Evolutionary conservation across 179 eudicot species (phyloP), one percentile per base, ranked within the genome.

Genomic region (Sideroxylon spinosum): DNA sequence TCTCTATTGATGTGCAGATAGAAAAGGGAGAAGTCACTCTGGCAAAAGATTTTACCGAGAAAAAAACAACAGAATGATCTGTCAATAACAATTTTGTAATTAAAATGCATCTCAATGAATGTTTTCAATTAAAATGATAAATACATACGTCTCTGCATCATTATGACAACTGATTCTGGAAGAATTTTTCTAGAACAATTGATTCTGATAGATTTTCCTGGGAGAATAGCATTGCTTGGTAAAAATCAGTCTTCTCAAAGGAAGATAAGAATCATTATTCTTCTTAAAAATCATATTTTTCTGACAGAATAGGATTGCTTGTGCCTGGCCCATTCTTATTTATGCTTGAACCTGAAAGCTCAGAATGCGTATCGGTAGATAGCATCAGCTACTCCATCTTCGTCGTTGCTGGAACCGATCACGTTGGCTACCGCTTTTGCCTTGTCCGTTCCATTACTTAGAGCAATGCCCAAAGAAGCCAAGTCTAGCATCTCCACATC

Each of bases 381-480:
- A 29, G 98, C 97, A 81, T 95, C 98, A 66, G 98, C 98, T n/a
- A 85, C 98, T 79, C 98, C 98, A 79, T 95, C 94, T 84, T 93
- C 97, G 65, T 95, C 93, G 66, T 93, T 95, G 88, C 93, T 90
- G 59, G 71, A 78, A 72, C 97, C 97, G n/a, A 93, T 87, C 68
- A 89, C 91, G 50, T 93, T 68, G 9, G 97, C 98, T 37, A 86
- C 91, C 6, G 92, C 95, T 88, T 93, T 93, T 73, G 98, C 87
- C 84, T 85, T 89, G 80, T 93, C 97, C 16, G 97, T 81, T 78
- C 97, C 97, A 78, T 95, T 95, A 81, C 97, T 91, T 22, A 95
- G 90, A 85, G 97, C 97, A 63, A 95, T 81, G 46, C 98, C 95
- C 8, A 93, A 87, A 32, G 86, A 83, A 60, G 92, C 98, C 86